These are phyloP conservation scores for Phalaenopsis aphrodite DNA, from an alignment of 106 monocot genomes.

Conservation along the genomic window DNA sequence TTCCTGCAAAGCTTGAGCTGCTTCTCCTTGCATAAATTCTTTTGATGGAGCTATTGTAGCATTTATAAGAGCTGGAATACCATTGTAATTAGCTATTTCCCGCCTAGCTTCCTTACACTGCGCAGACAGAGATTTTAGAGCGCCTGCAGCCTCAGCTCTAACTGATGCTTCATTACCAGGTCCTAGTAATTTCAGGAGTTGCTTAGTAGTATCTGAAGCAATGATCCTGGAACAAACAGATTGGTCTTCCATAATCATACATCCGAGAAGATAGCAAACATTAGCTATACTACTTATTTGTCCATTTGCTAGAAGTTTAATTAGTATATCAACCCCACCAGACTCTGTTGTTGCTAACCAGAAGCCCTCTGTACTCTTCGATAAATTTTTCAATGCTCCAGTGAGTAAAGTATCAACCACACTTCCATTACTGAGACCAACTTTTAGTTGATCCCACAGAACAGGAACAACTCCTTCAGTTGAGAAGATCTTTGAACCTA, in stretches of 20 bases:
- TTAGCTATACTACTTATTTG: slow-evolving; percentile 62
- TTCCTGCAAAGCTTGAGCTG: slow-evolving; percentile 92
- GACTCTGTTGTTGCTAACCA: slow-evolving; percentile 65
- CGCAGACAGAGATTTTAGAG: slow-evolving; percentile 90
- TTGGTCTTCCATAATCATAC: slow-evolving; percentile 78
- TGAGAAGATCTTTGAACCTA: slow-evolving; percentile 97
- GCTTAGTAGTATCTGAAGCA: slow-evolving; percentile 55
- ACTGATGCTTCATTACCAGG: slow-evolving; percentile 83
- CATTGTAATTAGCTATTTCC: slow-evolving; percentile 86
- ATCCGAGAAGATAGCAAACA: slow-evolving; percentile 89
- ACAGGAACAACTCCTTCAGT: slow-evolving; percentile 95
- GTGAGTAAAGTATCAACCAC: slow-evolving; percentile 64
- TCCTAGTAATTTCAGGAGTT: slow-evolving; percentile 76
- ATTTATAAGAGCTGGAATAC: slow-evolving; percentile 95
- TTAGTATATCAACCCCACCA: slow-evolving; percentile 74
- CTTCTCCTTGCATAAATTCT: slow-evolving; percentile 99
- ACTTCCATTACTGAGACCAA: slow-evolving; percentile 50
- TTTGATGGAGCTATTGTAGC: slow-evolving; percentile 99
- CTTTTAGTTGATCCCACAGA: slow-evolving; percentile 78
- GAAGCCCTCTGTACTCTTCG: slow-evolving; percentile 71
- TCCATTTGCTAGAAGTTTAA: slow-evolving; percentile 68
- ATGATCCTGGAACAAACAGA: slow-evolving; percentile 69
- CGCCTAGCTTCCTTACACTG: slow-evolving; percentile 91
- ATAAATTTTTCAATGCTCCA: slow-evolving; percentile 77
- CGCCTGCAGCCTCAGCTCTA: slow-evolving; percentile 95